Evolutionary conservation across 2,329 filamentous ascomycete genomes (phyloP).

Genomic region (Samsoniella hepiali): DNA sequence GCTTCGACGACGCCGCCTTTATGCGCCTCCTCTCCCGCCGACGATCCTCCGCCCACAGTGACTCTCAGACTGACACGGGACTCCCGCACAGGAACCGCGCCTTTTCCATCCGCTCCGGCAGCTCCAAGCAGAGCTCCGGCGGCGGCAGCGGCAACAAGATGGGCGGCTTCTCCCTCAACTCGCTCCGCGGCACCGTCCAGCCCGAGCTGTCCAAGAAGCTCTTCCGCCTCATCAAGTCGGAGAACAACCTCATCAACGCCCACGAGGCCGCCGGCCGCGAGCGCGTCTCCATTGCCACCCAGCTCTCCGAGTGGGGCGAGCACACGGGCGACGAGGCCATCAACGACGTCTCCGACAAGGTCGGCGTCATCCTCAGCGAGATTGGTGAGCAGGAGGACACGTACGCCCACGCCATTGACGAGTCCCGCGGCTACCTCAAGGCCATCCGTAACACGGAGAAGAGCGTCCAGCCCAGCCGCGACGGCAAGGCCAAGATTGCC

Average conservation of each 20-base stretch:
- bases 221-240: conserved; percentile 89
- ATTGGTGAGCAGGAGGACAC: conserved; percentile 90
- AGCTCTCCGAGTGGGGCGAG: conserved; percentile 96
- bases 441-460: conserved; percentile 92
- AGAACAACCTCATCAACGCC: conserved; percentile 81
- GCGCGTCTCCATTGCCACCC: conserved; percentile 77
- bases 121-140: conserved; percentile 41
- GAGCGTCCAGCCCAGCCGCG: conserved; percentile 88
- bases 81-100: conserved; percentile 62
- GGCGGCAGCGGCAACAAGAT: conserved; percentile 35
- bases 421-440: conserved; percentile 79
- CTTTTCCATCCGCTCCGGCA: conserved; percentile 69
- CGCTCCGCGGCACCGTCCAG: conserved; percentile 78
- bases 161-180: conserved; percentile 76
- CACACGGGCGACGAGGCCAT: conserved; percentile 82
- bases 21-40: conserved; percentile 22
- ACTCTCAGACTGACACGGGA: conserved; percentile 27
- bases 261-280: conserved; percentile 84
- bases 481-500: conserved; percentile 79
- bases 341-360: conserved; percentile 90
- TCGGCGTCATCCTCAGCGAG: conserved; percentile 87
- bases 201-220: conserved; percentile 87
- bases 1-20: conserved; percentile 29
- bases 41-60: conserved; percentile 23
- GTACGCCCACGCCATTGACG: conserved; percentile 84